Evolutionary conservation across 116 monocot genomes (phyloP), one percentile per base, ranked within the genome.

Genomic region (Posidonia oceanica): DNA sequence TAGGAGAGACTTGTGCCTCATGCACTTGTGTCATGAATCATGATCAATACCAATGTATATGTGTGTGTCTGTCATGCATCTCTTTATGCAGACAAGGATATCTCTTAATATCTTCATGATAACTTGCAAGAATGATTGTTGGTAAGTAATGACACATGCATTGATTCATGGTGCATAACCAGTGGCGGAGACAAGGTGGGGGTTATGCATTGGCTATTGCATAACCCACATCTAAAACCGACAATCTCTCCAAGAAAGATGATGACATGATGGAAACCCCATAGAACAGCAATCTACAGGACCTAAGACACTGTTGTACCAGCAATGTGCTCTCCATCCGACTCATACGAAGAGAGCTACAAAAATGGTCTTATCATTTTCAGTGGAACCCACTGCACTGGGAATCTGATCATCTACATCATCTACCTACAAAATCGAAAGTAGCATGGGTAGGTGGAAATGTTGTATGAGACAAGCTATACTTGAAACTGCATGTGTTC

Each of bases 121-220:
- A 51, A 22, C 52, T 67, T 39, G 8, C 48, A 67, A 52, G 67
- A 67, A 67, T 53, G 52, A 67, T 52, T 51, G 67, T 21, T 52
- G 20, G 51, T 21, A 8, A 11, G 23, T 15, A 15, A 64, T 39
- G 17, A 17, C 39, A 65, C 40, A 42, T 64, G 17, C 29, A 29
- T n/a, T 58, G 3, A 57, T 57, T 4, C 13, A 18, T 18, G 8
- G 0, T 29, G 29, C 29, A 29, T 1, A 29, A 29, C 29, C 29
- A 29, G 29, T 29, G 29, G 29, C 29, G 29, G 29, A 29, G 29
- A 29, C 29, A 29, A 29, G 29, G 29, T 1, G 29, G 29, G 29
- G 1, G 29, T 29, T 0, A 29, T 29, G 29, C 29, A 29, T 29
- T 29, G 29, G 29, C 29, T 29, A 29, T 29, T 1, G 29, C 29